Evolutionary conservation across 2,329 filamentous ascomycete genomes (phyloP).

Genomic region (Trichothecium roseum): DNA sequence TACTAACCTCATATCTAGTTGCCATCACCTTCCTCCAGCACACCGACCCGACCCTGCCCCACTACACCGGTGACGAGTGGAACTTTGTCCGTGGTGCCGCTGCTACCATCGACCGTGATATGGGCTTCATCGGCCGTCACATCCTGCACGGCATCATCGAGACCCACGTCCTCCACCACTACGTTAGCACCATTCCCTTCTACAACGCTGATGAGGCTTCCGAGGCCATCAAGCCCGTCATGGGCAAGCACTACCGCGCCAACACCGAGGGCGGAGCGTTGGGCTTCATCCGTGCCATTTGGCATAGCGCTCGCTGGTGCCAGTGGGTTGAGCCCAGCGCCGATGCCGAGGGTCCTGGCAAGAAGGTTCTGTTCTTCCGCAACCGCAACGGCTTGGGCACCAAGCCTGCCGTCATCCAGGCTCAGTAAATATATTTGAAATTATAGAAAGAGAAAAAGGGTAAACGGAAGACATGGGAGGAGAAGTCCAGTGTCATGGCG

Average conservation of each 20-base stretch:
- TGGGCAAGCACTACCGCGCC: slow-evolving; percentile 90
- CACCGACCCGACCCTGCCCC: slow-evolving; percentile 86
- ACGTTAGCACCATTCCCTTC: slow-evolving; percentile 90
- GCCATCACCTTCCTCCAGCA: slow-evolving; percentile 97
- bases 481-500: too few species aligned
- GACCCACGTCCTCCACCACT: slow-evolving; percentile 97
- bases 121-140: slow-evolving; percentile 86
- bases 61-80: slow-evolving; percentile 82
- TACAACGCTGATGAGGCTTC: slow-evolving; percentile 92
- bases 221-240: slow-evolving; percentile 87
- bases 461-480: too few species aligned
- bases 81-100: slow-evolving; percentile 89
- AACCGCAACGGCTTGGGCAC: slow-evolving; percentile 83
- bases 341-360: slow-evolving; percentile 67
- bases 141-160: slow-evolving; percentile 94
- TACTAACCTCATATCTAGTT: slow-evolving; percentile 42
- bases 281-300: slow-evolving; percentile 81
- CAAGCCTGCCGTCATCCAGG: slow-evolving; percentile 17
- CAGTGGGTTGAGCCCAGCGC: slow-evolving; percentile 95
- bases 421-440: not conserved
- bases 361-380: slow-evolving; percentile 86
- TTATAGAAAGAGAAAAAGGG: too few species aligned
- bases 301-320: slow-evolving; percentile 72
- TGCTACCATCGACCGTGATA: slow-evolving; percentile 93
- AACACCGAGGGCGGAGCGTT: slow-evolving; percentile 65